Conservation (phyloP, 108 stramenopile genomes). For the Asterionellopsis glacialis region DNA sequence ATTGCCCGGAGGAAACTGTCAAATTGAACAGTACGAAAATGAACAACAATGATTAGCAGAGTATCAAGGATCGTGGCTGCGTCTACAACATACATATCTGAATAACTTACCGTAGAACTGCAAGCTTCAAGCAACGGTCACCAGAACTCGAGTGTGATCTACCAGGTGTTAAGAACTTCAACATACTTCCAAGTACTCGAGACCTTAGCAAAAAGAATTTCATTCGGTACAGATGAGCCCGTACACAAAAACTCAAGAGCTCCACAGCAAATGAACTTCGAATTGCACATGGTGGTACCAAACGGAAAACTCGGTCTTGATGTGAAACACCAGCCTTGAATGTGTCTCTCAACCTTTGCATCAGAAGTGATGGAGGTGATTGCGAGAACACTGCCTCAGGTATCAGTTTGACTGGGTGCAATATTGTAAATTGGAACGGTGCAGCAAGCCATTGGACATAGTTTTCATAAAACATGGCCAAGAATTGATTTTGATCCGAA, state of each 20-base stretch:
- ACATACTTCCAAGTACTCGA: constrained; percentile 54
- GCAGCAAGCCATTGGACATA: constrained; percentile 79
- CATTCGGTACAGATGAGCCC: constrained; percentile 83
- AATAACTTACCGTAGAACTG: constrained; percentile 46
- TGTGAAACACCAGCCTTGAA: constrained; percentile 32
- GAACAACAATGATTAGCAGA: neutral
- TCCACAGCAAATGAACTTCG: constrained; percentile 79
- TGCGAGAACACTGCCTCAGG: constrained; percentile 16
- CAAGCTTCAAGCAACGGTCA: constrained; percentile 72
- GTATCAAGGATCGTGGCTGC: too few relatives aligned
- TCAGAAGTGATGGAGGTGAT: constrained; percentile 10
- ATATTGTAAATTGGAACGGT: constrained; percentile 71
- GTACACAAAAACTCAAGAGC: constrained; percentile 81
- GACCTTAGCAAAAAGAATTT: constrained; percentile 74
- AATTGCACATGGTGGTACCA: constrained; percentile 50
- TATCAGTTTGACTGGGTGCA: constrained; percentile 42
- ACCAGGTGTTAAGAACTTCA: constrained; percentile 47
- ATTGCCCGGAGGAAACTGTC: constrained; percentile 68
- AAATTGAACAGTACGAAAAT: neutral
- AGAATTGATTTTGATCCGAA: constrained; percentile 68
- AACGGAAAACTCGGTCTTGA: constrained; percentile 32
- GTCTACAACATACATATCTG: neutral
- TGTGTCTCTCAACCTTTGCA: constrained; percentile 23
- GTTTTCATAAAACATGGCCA: constrained; percentile 79
- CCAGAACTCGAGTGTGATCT: constrained; percentile 30